Percentiles rank a stretch among this genome's conserved stretches.
phyloP scores from a whole-genome alignment of 1,284 basidiomycete species.

The Sutorius eximius region DNA sequence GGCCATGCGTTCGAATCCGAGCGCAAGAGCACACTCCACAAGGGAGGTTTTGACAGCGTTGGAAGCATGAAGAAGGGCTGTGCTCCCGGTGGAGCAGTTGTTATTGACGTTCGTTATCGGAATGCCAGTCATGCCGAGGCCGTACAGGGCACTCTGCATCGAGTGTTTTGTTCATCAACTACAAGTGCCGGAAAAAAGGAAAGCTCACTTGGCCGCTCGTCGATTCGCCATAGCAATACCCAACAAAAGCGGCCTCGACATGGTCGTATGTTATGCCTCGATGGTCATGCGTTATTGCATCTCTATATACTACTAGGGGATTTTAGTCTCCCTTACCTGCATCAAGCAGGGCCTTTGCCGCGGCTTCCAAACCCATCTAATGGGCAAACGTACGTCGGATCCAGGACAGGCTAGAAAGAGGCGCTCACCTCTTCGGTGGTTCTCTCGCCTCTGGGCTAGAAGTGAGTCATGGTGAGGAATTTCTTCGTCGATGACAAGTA shows the following conservation, averaged over 20 bases:
- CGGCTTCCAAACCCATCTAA: slow-evolving; percentile 80
- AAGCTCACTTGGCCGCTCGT: slow-evolving; percentile 70
- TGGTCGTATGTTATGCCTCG: slow-evolving; percentile 78
- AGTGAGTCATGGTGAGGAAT: background rate
- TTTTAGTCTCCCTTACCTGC: slow-evolving; percentile 52
- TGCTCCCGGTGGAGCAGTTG: slow-evolving; percentile 77
- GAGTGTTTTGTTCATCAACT: background rate
- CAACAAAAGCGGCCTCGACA: slow-evolving; percentile 72
- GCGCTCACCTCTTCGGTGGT: slow-evolving; percentile 63
- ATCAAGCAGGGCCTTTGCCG: slow-evolving; percentile 82
- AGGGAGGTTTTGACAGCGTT: slow-evolving; percentile 67
- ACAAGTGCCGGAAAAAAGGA: background rate
- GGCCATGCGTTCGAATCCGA: slow-evolving; percentile 87
- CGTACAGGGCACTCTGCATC: slow-evolving; percentile 70
- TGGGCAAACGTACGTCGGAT: background rate
- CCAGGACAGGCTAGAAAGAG: background rate
- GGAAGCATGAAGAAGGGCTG: slow-evolving; percentile 70
- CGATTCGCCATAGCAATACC: slow-evolving; percentile 77
- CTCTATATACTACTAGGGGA: background rate
- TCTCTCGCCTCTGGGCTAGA: slow-evolving; percentile 60
- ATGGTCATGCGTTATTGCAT: background rate
- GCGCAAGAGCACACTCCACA: slow-evolving; percentile 74
- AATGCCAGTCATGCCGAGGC: slow-evolving; percentile 80
- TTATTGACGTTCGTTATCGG: slow-evolving; percentile 87
- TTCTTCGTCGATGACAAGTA: too few species aligned